Evolutionary conservation across 495 filamentous ascomycete genomes (phyloP).

Genomic region (Opeltia flavorubescens): DNA sequence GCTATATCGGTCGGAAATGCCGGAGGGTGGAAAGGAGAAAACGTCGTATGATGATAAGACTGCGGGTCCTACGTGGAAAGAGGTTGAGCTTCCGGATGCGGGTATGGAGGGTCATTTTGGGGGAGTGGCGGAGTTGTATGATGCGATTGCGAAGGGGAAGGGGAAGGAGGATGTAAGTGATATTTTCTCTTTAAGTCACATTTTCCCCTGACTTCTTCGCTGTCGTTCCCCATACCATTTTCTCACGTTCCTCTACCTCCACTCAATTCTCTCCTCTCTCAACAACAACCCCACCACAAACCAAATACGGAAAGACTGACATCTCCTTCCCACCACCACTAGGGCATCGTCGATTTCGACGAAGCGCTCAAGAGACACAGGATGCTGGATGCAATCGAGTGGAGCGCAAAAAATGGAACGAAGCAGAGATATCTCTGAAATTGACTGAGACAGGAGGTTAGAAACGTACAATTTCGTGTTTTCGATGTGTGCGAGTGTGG

Average conservation of each 20-base stretch:
- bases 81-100: neutral
- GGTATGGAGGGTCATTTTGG: constrained; percentile 6
- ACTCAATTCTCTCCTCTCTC: neutral
- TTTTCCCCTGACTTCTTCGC: too few relatives aligned
- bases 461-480: too few relatives aligned
- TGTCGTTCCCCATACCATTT: neutral
- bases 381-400: constrained; percentile 9
- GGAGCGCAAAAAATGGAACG: constrained; percentile 6
- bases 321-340: neutral
- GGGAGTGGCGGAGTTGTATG: constrained; percentile 8
- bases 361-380: constrained; percentile 5
- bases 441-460: too few relatives aligned
- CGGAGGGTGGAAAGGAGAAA: neutral
- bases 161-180: neutral
- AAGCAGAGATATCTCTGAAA: constrained; percentile 4
- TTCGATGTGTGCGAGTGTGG: too few relatives aligned
- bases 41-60: neutral
- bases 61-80: constrained; percentile 2
- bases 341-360: constrained; percentile 8
- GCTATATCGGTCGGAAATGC: neutral
- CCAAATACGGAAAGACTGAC: neutral
- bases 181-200: too few relatives aligned
- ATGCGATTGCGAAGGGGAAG: neutral
- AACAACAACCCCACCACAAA: neutral
- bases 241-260: neutral